Evolutionary conservation across 495 filamentous ascomycete genomes (phyloP).

Genomic region (Aspergillus haitiensis): DNA sequence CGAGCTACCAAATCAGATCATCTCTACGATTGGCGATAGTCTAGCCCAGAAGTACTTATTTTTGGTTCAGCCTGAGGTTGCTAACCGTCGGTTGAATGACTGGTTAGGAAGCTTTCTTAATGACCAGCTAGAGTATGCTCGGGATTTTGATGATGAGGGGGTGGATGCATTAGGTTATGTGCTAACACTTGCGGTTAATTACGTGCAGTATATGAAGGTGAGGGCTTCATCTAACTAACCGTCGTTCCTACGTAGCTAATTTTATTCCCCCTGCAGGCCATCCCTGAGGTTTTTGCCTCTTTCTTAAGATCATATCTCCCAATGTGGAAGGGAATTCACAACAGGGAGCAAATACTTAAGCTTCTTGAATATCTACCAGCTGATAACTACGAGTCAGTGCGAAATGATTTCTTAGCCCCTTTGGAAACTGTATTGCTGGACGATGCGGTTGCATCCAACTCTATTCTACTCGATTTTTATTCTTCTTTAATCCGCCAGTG

Average conservation of each 20-base stretch:
- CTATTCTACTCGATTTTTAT: conserved; percentile 67
- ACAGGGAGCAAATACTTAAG: conserved; percentile 60
- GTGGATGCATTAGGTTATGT: conserved; percentile 49
- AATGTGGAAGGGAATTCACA: conserved; percentile 67
- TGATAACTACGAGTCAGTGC: conserved; percentile 55
- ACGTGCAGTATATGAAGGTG: conserved; percentile 66
- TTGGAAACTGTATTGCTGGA: conserved; percentile 61
- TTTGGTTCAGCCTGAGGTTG: conserved; percentile 60
- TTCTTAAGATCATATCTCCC: conserved; percentile 64
- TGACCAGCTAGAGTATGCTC: conserved; percentile 56
- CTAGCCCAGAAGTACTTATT: conserved; percentile 75
- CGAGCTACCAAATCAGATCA: conserved; percentile 77
- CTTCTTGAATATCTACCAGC: conserved; percentile 65
- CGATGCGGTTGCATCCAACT: conserved; percentile 48
- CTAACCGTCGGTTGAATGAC: conserved; percentile 58
- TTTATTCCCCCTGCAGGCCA: conserved; percentile 40
- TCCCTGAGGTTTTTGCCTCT: conserved; percentile 59
- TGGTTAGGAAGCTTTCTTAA: conserved; percentile 64
- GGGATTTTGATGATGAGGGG: conserved; percentile 49
- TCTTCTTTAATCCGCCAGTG: conserved; percentile 68
- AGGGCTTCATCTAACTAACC: conserved; percentile 3
- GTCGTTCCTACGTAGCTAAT: too few relatives aligned
- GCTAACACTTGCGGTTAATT: conserved; percentile 57
- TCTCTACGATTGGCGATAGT: conserved; percentile 71
- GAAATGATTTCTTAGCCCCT: conserved; percentile 47